Evolutionary conservation across 805 yeast genomes (phyloP), one percentile per base, ranked within the genome.

Genomic region (Ogataea populi-albae): DNA sequence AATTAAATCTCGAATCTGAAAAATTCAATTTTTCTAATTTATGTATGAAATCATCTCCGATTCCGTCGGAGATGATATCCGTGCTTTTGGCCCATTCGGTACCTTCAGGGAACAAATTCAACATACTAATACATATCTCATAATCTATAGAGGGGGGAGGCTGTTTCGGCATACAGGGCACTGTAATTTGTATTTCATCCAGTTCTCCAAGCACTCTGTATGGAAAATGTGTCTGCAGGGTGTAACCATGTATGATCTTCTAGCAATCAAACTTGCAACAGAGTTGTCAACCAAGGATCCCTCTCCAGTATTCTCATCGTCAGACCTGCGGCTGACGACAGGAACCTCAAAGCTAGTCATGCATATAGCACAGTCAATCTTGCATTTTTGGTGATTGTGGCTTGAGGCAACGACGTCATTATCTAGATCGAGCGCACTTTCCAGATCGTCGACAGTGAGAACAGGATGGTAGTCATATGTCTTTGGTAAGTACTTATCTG

Each of bases 191-290:
- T 86, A 84, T 57, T 80, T 76, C 96, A 91, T 87, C 97, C 97
- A 91, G 43, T 74, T 77, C 54, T 86, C 94, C 45, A 91, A 65
- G 62, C 98, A 89, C n/a, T 75, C 79, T 2, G 86, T 73, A 55
- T 89, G 97, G 73, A 88, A 91, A 7, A 87, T 77, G 57, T 89
- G 98, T 26, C 79, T 70, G 59, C 98, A 89, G 2, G 97, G 97
- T 0, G 98, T 86, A 3, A 87, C 76, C 93, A 85, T 82, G 51
- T 80, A 82, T 9, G 65, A 61, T 46, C 76, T 66, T 43, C 62
- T 54, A 30, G 58, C 54, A 28, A 60, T 38, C 24, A 61, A 26
- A 26, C 43, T 51, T 4, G 47, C 36, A 3, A 57, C 48, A 28
- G 44, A 41, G 23, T 23, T 32, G n/a, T 46, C 33, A 29, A 32